phyloP scores from a whole-genome alignment of 495 filamentous ascomycete species.

The Daldinia vernicosa region DNA sequence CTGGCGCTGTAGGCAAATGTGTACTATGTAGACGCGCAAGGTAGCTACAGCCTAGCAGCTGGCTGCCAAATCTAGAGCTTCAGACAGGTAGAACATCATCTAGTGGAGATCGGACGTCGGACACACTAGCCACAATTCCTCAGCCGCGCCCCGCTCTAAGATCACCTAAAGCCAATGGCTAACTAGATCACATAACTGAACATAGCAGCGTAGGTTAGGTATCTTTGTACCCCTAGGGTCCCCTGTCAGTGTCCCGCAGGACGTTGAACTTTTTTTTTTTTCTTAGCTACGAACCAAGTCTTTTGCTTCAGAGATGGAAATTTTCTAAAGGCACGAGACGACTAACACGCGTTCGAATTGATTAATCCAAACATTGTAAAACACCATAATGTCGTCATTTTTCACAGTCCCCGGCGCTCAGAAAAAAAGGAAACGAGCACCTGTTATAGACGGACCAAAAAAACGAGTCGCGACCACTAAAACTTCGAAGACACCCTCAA shows the following conservation, averaged over 20 bases:
- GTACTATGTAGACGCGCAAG: conserved; percentile 47
- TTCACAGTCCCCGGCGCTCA: conserved; percentile 80
- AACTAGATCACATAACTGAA: background rate
- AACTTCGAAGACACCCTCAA: conserved; percentile 55
- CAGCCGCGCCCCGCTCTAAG: conserved; percentile 26
- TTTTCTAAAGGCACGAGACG: conserved; percentile 31
- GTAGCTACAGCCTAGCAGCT: conserved; percentile 51
- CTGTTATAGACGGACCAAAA: conserved; percentile 53
- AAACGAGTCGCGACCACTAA: conserved; percentile 54
- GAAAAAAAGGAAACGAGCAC: conserved; percentile 78
- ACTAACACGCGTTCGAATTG: conserved; percentile 30
- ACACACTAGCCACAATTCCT: conserved; percentile 33
- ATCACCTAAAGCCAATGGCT: background rate
- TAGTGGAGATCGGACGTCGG: conserved; percentile 30
- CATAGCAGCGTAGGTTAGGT: background rate
- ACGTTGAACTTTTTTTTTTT: conserved; percentile 45
- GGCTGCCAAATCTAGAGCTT: conserved; percentile 29
- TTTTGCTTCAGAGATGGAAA: conserved; percentile 29
- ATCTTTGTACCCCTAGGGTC: conserved; percentile 18
- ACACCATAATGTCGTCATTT: conserved; percentile 77
- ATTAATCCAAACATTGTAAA: conserved; percentile 16
- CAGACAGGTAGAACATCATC: conserved; percentile 7
- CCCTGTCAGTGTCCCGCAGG: conserved; percentile 40
- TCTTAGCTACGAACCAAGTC: conserved; percentile 5
- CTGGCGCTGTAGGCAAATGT: conserved; percentile 11